Evolutionary conservation across 2,329 filamentous ascomycete species (phyloP).

Genomic region (Plectosphaerella sp.): DNA sequence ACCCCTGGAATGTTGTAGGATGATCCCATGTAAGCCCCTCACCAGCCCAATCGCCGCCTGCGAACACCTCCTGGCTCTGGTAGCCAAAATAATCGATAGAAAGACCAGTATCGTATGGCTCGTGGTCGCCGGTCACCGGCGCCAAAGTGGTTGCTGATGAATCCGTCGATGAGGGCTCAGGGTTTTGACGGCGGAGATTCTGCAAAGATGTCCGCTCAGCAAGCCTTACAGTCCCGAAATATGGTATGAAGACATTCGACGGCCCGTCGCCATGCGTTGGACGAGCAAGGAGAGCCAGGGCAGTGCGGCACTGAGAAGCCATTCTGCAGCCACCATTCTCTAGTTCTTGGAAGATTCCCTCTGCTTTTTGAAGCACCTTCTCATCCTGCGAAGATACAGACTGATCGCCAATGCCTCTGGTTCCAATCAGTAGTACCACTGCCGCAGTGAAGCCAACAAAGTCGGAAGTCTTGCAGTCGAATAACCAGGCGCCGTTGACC

Average conservation of each 20-base stretch:
- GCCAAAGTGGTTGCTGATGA: background rate
- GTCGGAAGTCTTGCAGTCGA: slow-evolving; percentile 40
- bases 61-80: background rate
- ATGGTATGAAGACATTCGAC: background rate
- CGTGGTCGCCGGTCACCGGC: background rate
- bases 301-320: slow-evolving; percentile 12
- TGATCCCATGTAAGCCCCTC: background rate
- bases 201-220: background rate
- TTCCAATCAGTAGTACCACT: slow-evolving; percentile 34
- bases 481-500: slow-evolving; percentile 23
- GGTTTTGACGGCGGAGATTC: background rate
- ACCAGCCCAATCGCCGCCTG: background rate
- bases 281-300: slow-evolving; percentile 5
- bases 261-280: background rate
- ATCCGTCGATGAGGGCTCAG: background rate
- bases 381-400: background rate
- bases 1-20: background rate
- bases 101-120: background rate
- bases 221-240: background rate
- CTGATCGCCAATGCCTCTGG: slow-evolving; percentile 1
- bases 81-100: background rate
- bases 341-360: background rate
- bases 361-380: slow-evolving; percentile 2
- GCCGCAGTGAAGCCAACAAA: slow-evolving; percentile 41
- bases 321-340: slow-evolving; percentile 6